Evolutionary conservation across 352 stramenopile genomes (phyloP).

Genomic region (Globisporangium camurandrum): DNA sequence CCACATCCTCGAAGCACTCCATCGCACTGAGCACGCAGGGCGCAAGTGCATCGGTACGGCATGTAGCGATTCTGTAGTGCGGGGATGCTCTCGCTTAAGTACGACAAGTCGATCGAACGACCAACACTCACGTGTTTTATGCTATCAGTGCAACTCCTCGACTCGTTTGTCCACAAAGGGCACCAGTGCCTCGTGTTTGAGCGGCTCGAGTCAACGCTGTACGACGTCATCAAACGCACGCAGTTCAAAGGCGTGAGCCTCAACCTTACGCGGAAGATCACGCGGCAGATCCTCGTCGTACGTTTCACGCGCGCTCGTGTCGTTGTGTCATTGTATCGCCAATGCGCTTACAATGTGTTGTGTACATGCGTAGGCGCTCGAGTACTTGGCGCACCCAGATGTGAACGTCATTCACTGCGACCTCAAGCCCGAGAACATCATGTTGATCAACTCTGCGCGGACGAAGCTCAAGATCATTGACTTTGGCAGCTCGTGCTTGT

Average conservation of each 20-base stretch:
- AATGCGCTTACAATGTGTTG: not conserved
- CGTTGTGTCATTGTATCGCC: not conserved
- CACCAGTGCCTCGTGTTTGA: conserved; percentile 99
- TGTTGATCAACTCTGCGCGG: conserved; percentile 90
- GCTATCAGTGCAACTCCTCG: conserved; percentile 83
- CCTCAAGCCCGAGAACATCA: conserved; percentile 99
- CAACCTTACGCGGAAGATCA: conserved; percentile 94
- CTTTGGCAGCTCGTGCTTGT: conserved; percentile 97
- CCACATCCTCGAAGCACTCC: conserved; percentile 89
- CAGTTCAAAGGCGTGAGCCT: conserved; percentile 89
- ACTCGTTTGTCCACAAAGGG: conserved; percentile 94
- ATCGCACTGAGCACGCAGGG: conserved; percentile 70
- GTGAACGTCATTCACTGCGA: conserved; percentile 99
- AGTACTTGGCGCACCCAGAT: conserved; percentile 83
- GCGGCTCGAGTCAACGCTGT: conserved; percentile 93
- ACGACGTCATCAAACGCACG: conserved; percentile 94
- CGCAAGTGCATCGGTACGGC: conserved; percentile 88
- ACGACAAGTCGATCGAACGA: too few relatives aligned
- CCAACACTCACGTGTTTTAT: not conserved
- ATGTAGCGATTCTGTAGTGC: too few relatives aligned
- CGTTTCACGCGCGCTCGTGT: not conserved
- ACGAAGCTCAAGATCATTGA: conserved; percentile 99
- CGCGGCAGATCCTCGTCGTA: conserved; percentile 91
- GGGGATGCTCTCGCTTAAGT: too few relatives aligned
- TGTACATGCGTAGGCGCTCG: conserved; percentile 36